Conservation (phyloP, 257 asterid species). For the Jasminum sambac region DNA sequence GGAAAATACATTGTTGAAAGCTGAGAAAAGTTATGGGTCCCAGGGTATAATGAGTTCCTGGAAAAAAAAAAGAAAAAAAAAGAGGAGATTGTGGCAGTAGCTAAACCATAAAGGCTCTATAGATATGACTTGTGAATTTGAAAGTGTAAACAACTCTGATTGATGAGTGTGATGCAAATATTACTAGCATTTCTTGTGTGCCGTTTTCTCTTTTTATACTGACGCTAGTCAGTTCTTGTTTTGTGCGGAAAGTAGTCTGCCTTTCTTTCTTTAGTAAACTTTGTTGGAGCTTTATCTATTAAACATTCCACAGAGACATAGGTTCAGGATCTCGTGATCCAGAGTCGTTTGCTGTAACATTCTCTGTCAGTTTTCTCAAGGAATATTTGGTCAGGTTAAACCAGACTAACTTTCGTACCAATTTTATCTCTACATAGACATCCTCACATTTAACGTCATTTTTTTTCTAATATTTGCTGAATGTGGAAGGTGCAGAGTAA, state of each 20-base stretch:
- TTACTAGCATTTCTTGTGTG: not conserved
- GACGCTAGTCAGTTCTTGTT: not conserved
- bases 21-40: too few species aligned
- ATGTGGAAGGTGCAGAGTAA: not conserved
- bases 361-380: not conserved
- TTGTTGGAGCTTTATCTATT: not conserved
- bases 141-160: too few species aligned
- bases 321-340: not conserved
- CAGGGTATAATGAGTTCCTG: too few species aligned
- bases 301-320: not conserved
- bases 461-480: not conserved
- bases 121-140: too few species aligned
- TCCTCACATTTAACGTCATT: slow-evolving; percentile 8
- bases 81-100: too few species aligned
- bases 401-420: slow-evolving; percentile 10
- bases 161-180: not conserved
- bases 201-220: not conserved
- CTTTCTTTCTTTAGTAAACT: not conserved
- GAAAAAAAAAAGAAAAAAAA: too few species aligned
- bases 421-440: slow-evolving; percentile 9
- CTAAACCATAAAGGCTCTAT: too few species aligned
- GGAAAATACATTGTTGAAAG: too few species aligned
- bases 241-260: not conserved
- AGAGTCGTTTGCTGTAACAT: not conserved
- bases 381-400: not conserved